Percentiles rank a stretch among this genome's conserved stretches.
Conservation (phyloP, 805 yeast genomes). For the Alloascoidea africana region DNA sequence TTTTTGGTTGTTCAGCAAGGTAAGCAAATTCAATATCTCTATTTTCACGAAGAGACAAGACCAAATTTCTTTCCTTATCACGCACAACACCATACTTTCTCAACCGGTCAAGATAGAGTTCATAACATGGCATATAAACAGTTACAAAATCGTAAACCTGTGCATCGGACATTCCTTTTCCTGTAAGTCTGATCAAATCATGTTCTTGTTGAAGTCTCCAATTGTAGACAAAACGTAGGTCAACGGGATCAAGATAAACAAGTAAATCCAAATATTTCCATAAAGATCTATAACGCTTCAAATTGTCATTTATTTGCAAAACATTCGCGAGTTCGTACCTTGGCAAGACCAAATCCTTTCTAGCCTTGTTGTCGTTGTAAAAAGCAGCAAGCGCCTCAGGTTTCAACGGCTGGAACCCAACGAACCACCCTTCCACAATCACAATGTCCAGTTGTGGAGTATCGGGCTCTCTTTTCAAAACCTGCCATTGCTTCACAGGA, state of each 20-base stretch:
- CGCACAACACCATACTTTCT: not conserved
- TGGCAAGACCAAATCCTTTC: not conserved
- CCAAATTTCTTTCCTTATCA: not conserved
- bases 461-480: conserved; percentile 9
- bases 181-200: conserved; percentile 32
- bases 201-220: conserved; percentile 78
- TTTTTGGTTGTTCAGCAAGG: too few relatives aligned
- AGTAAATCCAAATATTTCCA: conserved; percentile 50
- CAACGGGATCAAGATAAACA: conserved; percentile 44
- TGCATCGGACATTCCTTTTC: conserved; percentile 68
- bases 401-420: conserved; percentile 45
- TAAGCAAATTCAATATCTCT: not conserved
- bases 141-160: conserved; percentile 57
- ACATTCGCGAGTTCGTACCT: too few relatives aligned
- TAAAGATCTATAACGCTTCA: conserved; percentile 30
- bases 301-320: conserved; percentile 31
- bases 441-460: conserved; percentile 41
- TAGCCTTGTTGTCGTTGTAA: not conserved
- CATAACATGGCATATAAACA: conserved; percentile 78
- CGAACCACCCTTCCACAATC: conserved; percentile 89
- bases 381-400: conserved; percentile 13
- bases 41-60: not conserved
- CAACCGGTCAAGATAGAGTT: conserved; percentile 39
- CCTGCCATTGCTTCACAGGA: conserved; percentile 23
- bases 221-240: conserved; percentile 44